Evolutionary conservation across 2,329 filamentous ascomycete species (phyloP), one percentile per base, ranked within the genome.

Genomic region (Bretziella fagacearum): DNA sequence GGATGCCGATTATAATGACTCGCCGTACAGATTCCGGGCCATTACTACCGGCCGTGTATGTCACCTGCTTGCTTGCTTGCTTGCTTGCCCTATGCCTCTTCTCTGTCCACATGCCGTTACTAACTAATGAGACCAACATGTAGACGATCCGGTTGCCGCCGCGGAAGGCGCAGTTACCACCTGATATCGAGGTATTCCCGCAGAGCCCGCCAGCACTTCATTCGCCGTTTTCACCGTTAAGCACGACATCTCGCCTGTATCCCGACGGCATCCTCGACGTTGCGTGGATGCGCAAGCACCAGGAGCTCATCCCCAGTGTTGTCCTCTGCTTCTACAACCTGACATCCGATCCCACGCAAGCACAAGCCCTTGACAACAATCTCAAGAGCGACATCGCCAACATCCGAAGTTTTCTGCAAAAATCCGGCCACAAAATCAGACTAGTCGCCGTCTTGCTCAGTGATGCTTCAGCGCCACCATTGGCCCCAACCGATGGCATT

Each of bases 181-280:
- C 69, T 40, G 64, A 70, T 47, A 63, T 70, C 55, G 68, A 72
- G 44, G 56, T 62, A 3, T 63, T 69, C 46, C 35, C 45, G 11
- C 40, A 60, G 63, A 30, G 60, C 66, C 20, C 62, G 68, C 15
- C 64, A 70, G 50, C 77, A n/a, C 65, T 94, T 3, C 89, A 96
- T 61, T 96, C 91, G 10, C 84, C 87, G 1, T 77, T 94, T 54
- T 96, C 91, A 2, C 91, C 89, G 1, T 69, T 96, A 25, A 91
- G 83, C 32, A 86, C 87, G 3, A 73, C 72, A 6, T 94, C 89
- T 6, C 69, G 77, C 2, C 71, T 93, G 2, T 96, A 91, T 58
- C 87, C 89, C 6, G 91, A 96, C 63, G 91, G 89, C 3, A 67
- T 95, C 50, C 77, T 95, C 59, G 77, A 86, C 51, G 71, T 79